These are phyloP conservation scores for Cutaneotrichosporon sp. DNA, from an alignment of 1,284 basidiomycete genomes.

Conservation along the genomic window DNA sequence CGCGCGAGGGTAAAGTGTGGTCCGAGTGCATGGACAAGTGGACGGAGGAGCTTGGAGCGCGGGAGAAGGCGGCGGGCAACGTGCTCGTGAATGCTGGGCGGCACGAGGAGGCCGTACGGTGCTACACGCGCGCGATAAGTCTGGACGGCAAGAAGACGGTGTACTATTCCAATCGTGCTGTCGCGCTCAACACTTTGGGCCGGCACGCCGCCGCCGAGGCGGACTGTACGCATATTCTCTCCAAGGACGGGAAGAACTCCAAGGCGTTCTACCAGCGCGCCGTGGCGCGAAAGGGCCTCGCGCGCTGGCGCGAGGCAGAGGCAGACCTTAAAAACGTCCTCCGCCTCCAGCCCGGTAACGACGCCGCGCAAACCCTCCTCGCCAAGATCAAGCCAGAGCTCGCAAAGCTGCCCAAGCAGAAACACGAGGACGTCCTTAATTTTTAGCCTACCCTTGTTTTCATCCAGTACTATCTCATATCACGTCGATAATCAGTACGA, in stretches of 20 bases:
- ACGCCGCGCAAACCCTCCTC: constrained; percentile 39
- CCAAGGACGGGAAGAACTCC: constrained; percentile 43
- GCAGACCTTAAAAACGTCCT: constrained; percentile 37
- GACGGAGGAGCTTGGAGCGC: constrained; percentile 46
- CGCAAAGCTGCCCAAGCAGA: constrained; percentile 33
- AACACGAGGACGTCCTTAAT: constrained; percentile 31
- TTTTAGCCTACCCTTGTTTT: constrained; percentile 20
- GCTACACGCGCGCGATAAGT: constrained; percentile 47
- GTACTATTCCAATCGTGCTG: constrained; percentile 47
- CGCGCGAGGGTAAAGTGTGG: constrained; percentile 32
- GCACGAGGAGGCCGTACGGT: constrained; percentile 36
- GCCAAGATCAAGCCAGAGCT: constrained; percentile 28
- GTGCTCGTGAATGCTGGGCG: constrained; percentile 34
- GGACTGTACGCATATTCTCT: constrained; percentile 43
- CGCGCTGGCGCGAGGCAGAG: constrained; percentile 43
- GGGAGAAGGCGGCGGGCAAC: constrained; percentile 47
- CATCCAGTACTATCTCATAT: too few species aligned
- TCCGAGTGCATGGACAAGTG: constrained; percentile 47
- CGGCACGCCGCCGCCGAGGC: constrained; percentile 39
- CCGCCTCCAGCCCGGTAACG: constrained; percentile 31
- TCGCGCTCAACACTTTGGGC: constrained; percentile 45
- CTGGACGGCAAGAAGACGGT: constrained; percentile 48
- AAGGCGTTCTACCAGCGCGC: constrained; percentile 48
- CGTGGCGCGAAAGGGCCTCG: constrained; percentile 38
- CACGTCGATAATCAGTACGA: too few species aligned